A percentile compares a stretch with the other conserved stretches of the same genome.
Evolutionary conservation across 129 eudicot genomes (phyloP).

Genomic region (Pulicaria dysenterica): DNA sequence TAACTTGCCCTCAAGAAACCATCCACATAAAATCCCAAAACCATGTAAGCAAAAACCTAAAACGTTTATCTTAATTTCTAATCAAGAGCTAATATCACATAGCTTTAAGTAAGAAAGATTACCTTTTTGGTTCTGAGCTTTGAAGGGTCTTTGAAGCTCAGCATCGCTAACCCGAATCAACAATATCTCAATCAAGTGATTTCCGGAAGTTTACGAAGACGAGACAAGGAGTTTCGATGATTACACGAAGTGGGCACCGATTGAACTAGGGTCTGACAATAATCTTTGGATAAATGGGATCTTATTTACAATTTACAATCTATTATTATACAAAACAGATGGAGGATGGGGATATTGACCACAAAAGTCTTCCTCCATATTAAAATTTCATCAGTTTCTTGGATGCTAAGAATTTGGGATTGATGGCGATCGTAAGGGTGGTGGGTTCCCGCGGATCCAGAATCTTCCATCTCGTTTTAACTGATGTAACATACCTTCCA

Average conservation of each 20-base stretch:
- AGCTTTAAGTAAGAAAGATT: not conserved
- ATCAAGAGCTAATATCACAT: not conserved
- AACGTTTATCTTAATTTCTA: not conserved
- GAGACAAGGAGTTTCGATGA: constrained; percentile 4
- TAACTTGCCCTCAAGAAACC: not conserved
- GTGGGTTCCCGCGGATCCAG: constrained; percentile 33
- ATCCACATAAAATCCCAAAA: not conserved
- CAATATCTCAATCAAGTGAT: not conserved
- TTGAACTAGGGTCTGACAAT: constrained; percentile 22
- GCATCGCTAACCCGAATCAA: constrained; percentile 43
- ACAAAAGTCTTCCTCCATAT: constrained; percentile 16
- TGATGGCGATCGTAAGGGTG: constrained; percentile 17
- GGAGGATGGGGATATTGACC: constrained; percentile 33
- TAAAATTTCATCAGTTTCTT: constrained; percentile 24
- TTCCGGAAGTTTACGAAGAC: not conserved
- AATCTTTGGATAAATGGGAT: not conserved
- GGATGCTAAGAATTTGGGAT: constrained; percentile 29
- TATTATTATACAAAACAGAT: not conserved
- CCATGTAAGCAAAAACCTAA: not conserved
- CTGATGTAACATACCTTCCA: too few species aligned
- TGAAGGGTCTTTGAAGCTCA: constrained; percentile 45
- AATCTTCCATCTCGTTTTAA: constrained; percentile 13
- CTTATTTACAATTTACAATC: not conserved
- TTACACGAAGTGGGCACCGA: constrained; percentile 11
- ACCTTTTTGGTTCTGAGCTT: constrained; percentile 73